Percentiles rank a stretch among this genome's conserved stretches.
phyloP scores from a whole-genome alignment of 1,139 yeast species.

The Taphrina deformans region DNA sequence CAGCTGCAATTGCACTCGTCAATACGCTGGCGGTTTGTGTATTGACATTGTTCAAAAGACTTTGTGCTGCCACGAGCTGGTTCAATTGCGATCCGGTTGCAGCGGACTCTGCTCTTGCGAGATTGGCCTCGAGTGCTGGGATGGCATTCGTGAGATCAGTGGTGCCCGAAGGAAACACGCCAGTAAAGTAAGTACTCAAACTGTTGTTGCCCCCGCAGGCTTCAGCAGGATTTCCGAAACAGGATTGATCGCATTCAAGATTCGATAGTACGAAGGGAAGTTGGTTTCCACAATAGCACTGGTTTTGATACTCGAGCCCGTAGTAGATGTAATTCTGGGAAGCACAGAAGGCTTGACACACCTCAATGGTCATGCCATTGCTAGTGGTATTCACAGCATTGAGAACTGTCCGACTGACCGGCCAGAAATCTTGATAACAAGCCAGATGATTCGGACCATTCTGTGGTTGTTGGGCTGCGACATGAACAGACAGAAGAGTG shows the following conservation, averaged over 20 bases:
- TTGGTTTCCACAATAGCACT: slow-evolving; percentile 34
- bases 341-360: slow-evolving; percentile 21
- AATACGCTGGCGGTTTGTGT: not conserved
- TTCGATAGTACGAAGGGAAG: not conserved
- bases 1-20: slow-evolving; percentile 6
- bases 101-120: not conserved
- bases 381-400: slow-evolving; percentile 1
- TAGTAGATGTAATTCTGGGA: slow-evolving; percentile 15
- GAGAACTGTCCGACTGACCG: slow-evolving; percentile 14
- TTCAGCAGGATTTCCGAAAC: slow-evolving; percentile 29
- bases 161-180: not conserved
- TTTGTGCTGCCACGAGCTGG: not conserved
- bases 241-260: slow-evolving; percentile 11
- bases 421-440: slow-evolving; percentile 22
- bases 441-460: slow-evolving; percentile 5
- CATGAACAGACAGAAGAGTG: not conserved
- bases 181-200: slow-evolving; percentile 12
- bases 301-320: slow-evolving; percentile 31
- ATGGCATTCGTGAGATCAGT: not conserved
- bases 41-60: not conserved
- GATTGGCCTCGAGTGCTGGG: slow-evolving; percentile 1
- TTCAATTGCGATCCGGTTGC: not conserved
- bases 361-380: slow-evolving; percentile 24
- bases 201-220: slow-evolving; percentile 25
- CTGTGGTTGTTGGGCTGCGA: slow-evolving; percentile 2